Conservation (phyloP, 176 grass and related monocot genomes). For the Bromus sterilis region DNA sequence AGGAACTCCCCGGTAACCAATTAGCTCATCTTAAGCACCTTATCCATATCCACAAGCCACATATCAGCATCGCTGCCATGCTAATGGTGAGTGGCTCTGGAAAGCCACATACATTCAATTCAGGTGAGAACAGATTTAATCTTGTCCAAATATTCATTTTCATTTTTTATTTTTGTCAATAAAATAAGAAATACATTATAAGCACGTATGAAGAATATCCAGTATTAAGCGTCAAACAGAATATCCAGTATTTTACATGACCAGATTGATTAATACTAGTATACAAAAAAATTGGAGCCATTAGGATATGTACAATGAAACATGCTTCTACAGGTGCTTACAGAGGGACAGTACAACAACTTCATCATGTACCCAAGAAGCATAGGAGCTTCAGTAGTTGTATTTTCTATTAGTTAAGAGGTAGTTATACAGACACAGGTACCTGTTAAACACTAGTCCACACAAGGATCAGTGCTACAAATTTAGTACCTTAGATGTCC, state of each 20-base stretch:
- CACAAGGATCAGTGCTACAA: not conserved
- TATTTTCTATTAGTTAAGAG: not conserved
- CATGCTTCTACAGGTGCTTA: not conserved
- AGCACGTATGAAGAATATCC: not conserved
- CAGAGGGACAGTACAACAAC: not conserved
- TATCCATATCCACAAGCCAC: not conserved
- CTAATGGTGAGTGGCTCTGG: not conserved
- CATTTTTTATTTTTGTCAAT: not conserved
- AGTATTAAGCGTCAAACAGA: too few species aligned
- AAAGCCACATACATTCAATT: not conserved
- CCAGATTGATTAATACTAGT: not conserved
- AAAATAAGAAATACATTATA: not conserved
- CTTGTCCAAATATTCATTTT: not conserved
- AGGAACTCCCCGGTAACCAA: slow-evolving; percentile 4
- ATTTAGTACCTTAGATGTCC: not conserved
- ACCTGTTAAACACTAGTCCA: not conserved
- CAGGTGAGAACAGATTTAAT: not conserved
- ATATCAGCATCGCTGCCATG: not conserved
- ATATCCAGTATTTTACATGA: not conserved
- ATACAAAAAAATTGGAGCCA: not conserved
- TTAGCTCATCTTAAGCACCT: not conserved
- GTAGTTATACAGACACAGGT: not conserved
- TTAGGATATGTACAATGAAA: not conserved
- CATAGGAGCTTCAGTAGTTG: not conserved
- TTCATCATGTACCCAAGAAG: not conserved